A percentile compares a stretch with the other conserved stretches of the same genome.
Conservation (phyloP, 495 filamentous ascomycete genomes). For the Neurospora discreta region DNA sequence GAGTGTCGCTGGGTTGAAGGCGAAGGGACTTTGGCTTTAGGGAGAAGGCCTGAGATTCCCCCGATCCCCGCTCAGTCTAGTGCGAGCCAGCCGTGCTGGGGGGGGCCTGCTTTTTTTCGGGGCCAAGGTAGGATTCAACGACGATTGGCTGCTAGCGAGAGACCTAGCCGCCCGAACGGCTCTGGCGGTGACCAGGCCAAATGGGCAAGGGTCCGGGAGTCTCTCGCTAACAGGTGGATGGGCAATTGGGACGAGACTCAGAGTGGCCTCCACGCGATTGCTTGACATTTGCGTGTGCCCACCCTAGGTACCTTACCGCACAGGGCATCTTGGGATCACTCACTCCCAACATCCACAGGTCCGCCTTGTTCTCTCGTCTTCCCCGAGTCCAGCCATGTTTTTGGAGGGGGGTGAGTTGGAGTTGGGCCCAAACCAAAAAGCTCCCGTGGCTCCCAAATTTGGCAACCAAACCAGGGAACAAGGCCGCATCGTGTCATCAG, state of each 20-base stretch:
- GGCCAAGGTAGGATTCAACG: conserved; percentile 11
- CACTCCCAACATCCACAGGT: not conserved
- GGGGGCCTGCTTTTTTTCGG: conserved; percentile 13
- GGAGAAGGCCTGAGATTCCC: conserved; percentile 8
- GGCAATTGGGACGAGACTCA: not conserved
- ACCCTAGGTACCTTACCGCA: not conserved
- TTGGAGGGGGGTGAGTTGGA: not conserved
- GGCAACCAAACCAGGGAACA: not conserved
- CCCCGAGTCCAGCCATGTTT: not conserved
- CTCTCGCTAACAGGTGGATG: conserved; percentile 13
- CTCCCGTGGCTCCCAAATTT: not conserved
- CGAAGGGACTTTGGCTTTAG: conserved; percentile 14
- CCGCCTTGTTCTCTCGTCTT: not conserved
- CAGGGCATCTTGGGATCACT: not conserved
- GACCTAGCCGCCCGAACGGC: conserved; percentile 6
- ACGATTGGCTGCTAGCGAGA: conserved; percentile 9
- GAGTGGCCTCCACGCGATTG: not conserved
- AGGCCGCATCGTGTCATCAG: not conserved
- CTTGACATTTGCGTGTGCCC: not conserved
- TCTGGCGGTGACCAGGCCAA: conserved; percentile 1
- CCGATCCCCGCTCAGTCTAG: conserved; percentile 19
- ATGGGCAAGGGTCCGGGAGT: conserved; percentile 5
- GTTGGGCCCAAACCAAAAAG: not conserved
- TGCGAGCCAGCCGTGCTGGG: conserved; percentile 10
- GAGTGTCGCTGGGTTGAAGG: conserved; percentile 13